Conservation (phyloP, 1,284 basidiomycete genomes). For the Rhizoctonia solani region DNA sequence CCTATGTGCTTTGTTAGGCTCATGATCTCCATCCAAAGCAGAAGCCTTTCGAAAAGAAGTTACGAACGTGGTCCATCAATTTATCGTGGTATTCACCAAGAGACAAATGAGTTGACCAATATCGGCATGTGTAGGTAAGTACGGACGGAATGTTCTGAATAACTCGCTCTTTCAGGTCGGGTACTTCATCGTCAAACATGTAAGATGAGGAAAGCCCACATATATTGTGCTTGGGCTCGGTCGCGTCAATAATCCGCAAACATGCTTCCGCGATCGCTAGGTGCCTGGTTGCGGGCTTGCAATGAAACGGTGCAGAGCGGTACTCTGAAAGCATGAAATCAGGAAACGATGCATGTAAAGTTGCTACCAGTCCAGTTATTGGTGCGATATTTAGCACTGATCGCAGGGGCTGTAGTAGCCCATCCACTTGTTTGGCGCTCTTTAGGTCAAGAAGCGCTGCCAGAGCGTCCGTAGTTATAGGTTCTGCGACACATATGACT, state of each 20-base stretch:
- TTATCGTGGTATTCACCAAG: background rate
- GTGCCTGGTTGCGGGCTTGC: background rate
- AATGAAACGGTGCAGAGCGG: background rate
- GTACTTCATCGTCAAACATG: background rate
- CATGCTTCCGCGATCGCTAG: background rate
- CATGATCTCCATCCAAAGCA: slow-evolving; percentile 23
- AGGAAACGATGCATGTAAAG: slow-evolving; percentile 2
- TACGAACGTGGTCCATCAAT: background rate
- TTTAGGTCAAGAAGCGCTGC: background rate
- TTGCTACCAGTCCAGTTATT: background rate
- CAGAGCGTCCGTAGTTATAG: background rate
- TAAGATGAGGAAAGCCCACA: slow-evolving; percentile 10
- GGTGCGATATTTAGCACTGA: background rate
- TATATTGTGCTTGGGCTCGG: slow-evolving; percentile 12
- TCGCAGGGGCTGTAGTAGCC: background rate
- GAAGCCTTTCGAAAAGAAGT: background rate
- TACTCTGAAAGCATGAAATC: background rate
- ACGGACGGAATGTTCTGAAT: background rate
- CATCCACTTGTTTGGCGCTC: no score
- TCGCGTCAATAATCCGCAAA: background rate
- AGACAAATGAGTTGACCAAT: background rate
- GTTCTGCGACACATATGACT: background rate
- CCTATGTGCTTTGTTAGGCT: background rate
- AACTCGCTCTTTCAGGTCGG: background rate
- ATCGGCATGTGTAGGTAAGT: slow-evolving; percentile 11